phyloP scores from a whole-genome alignment of 176 grass and related monocot species.

The Musa acuminata region DNA sequence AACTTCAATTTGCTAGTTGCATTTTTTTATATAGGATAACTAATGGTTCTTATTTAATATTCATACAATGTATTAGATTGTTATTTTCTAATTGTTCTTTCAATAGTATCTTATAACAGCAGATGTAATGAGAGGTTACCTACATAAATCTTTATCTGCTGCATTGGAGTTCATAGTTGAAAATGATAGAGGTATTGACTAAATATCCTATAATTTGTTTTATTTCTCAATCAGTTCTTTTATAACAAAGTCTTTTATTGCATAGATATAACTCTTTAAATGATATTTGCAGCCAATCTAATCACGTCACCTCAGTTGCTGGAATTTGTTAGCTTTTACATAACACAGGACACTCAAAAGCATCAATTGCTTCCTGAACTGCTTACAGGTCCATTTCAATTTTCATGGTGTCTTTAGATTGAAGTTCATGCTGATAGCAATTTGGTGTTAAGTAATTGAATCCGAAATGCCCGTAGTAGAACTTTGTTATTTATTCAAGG shows the following conservation, averaged over 20 bases:
- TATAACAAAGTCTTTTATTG: background rate
- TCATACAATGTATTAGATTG: background rate
- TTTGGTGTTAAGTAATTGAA: background rate
- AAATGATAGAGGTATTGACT: conserved; percentile 6
- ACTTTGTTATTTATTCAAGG: background rate
- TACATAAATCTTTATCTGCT: conserved; percentile 19
- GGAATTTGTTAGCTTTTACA: conserved; percentile 15
- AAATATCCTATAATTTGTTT: background rate
- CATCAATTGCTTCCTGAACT: conserved; percentile 23
- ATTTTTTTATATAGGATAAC: background rate
- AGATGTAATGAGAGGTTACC: conserved; percentile 18
- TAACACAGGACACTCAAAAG: conserved; percentile 23
- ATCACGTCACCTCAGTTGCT: background rate
- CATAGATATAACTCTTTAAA: background rate
- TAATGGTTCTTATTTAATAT: background rate
- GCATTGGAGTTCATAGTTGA: conserved; percentile 21
- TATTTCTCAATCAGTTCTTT: background rate
- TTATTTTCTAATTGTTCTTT: conserved; percentile 11
- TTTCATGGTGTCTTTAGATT: background rate
- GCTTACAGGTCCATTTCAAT: conserved; percentile 10
- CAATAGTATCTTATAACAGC: conserved; percentile 22
- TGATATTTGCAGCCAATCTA: background rate
- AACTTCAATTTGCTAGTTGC: background rate
- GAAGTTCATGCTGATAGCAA: background rate
- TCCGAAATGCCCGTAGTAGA: background rate